Evolutionary conservation across 78 protist genomes (phyloP), one percentile per base, ranked within the genome.

Genomic region (Dictyostelium brefeldianum): DNA sequence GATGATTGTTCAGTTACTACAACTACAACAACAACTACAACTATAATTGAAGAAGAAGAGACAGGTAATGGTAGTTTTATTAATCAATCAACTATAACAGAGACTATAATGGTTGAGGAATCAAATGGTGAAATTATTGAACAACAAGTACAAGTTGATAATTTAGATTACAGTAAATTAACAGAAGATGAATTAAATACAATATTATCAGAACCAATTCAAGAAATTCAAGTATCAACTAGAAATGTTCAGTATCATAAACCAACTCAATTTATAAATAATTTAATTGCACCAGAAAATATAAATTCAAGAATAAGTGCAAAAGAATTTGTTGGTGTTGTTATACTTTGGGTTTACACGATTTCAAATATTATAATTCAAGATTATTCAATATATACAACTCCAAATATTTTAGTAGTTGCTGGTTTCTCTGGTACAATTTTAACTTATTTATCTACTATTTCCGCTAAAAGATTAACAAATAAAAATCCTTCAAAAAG

Each of bases 171-270:
- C 51, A 65, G 18, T 36, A 77, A 74, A 43, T 56, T 87, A 10
- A 48, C 78, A 22, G 93, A 87, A 46, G 53, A 43, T 47, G 46
- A 87, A 77, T 36, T 87, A 22, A 31, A 87, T 51, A 70, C 67
- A 41, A 87, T 87, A 12, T 75, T 87, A 20, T 77, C 84, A 17
- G 64, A 64, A 74, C 93, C 93, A 65, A 56, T 71, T 27, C 83
- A 50, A 41, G 67, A 84, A 0, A 29, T 3, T 11, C 81, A 71
- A 84, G 17, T 48, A 9, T 29, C 82, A 17, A 80, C 91, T 14
- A 41, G 57, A 53, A 84, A 74, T 67, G 43, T 67, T 36, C 50
- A 46, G 1, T 73, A 73, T 31, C 79, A 73, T 73, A 73, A 36
- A 73, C 22, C 56, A 56, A 78, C 70, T 2, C 54, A n/a, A 54